These are phyloP conservation scores for Trichoderma citrinoviride DNA, from an alignment of 2,329 filamentous ascomycete species.

Conservation along the genomic window DNA sequence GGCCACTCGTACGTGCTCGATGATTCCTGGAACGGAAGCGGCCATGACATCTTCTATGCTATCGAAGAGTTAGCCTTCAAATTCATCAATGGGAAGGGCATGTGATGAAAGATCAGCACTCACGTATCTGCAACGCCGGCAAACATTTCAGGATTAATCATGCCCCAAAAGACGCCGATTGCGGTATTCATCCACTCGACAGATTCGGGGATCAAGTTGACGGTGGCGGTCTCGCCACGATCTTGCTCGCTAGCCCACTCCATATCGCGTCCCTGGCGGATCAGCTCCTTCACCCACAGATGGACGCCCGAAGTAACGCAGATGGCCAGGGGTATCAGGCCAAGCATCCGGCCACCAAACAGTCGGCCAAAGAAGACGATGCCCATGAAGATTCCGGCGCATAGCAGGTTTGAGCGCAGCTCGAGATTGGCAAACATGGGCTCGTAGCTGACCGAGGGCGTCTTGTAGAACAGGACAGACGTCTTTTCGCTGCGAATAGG, in stretches of 20 bases:
- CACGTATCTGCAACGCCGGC: slow-evolving; percentile 80
- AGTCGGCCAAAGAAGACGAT: slow-evolving; percentile 76
- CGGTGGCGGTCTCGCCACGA: slow-evolving; percentile 79
- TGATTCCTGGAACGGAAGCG: slow-evolving; percentile 83
- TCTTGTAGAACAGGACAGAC: slow-evolving; percentile 93
- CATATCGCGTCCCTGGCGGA: slow-evolving; percentile 74
- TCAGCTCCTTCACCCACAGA: slow-evolving; percentile 85
- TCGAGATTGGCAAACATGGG: slow-evolving; percentile 80
- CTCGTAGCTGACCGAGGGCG: slow-evolving; percentile 83
- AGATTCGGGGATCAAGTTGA: slow-evolving; percentile 87
- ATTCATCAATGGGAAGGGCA: no score
- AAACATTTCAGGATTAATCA: slow-evolving; percentile 96
- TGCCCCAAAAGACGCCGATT: slow-evolving; percentile 78
- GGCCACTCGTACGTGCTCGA: slow-evolving; percentile 92
- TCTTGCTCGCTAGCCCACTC: slow-evolving; percentile 89
- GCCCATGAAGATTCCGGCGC: slow-evolving; percentile 65
- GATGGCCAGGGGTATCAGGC: slow-evolving; percentile 69
- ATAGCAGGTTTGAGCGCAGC: slow-evolving; percentile 68
- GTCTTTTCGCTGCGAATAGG: slow-evolving; percentile 96
- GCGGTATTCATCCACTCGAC: slow-evolving; percentile 96
- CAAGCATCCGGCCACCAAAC: slow-evolving; percentile 75
- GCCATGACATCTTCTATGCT: slow-evolving; percentile 81
- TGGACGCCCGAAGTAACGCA: slow-evolving; percentile 76
- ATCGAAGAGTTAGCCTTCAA: neutral
- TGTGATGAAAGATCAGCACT: slow-evolving; percentile 28